Evolutionary conservation across 352 stramenopile genomes (phyloP), one percentile per base, ranked within the genome.

Genomic region (Phytopythium boreale): DNA sequence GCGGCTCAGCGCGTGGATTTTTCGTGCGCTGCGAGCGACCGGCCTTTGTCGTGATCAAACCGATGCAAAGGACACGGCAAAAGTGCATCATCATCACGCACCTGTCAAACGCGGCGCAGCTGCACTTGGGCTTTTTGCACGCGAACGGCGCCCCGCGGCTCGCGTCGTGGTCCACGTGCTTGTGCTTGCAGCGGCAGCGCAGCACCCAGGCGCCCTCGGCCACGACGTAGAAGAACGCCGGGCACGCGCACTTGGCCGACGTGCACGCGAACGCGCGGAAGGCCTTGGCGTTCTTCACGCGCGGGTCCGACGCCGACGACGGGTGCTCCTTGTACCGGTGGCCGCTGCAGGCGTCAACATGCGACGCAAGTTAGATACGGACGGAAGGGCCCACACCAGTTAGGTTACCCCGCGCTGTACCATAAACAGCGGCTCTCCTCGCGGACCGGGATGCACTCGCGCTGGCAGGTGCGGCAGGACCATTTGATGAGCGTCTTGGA

Each of bases 241-340:
- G 64, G 55, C 85, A 95, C 9, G 61, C 37, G 61, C 85, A 92
- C 44, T 79, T 88, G 59, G 68, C 31, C 6, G 70, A 75, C 8
- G 79, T 85, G 66, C 85, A 95, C 6, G 76, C 72, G 50, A 92
- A 90, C 14, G 75, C 50, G 6, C 63, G 56, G 63, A 85, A 88
- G 0, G 51, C 31, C 9, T 27, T 37, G 22, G 73, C 64, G 37
- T 68, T 65, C 66, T 86, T 80, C 19, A 82, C 62, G 17, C 72
- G 72, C 50, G 50, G 71, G 47, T 89, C 74, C 4, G 70, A 65
- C 6, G 56, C 56, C 2, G 59, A 66, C 24, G 70, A 67, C 17
- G 79, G 79, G 52, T 93, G 81, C 59, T 93, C 76, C 67, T 95
- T 93, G 72, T 89, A 88, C 17, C 81, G 81, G 62, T 95, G 83